phyloP scores from a whole-genome alignment of 2,329 filamentous ascomycete genomes.

The Aspergillus fumigatus region DNA sequence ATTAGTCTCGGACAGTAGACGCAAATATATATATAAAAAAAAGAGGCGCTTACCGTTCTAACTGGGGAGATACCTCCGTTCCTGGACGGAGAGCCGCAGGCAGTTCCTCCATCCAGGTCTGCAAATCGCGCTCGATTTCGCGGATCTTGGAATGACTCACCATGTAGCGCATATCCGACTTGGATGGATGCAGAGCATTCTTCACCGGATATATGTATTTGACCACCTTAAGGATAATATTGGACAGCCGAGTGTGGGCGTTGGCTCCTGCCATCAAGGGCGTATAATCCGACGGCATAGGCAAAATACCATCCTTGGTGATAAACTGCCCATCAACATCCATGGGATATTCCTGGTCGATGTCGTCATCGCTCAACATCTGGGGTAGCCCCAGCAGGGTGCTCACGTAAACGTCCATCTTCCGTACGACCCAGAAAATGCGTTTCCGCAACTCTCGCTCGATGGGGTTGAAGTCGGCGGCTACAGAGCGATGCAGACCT shows the following conservation, averaged over 20 bases:
- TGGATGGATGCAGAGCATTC: conserved; percentile 38
- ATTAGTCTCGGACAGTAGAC: neutral
- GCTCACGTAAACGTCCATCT: conserved; percentile 49
- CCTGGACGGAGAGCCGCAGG: conserved; percentile 76
- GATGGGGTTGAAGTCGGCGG: conserved; percentile 65
- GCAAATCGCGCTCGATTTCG: conserved; percentile 60
- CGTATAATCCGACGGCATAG: conserved; percentile 52
- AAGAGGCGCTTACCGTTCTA: conserved; percentile 62
- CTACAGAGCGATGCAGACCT: conserved; percentile 69
- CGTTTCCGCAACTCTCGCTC: conserved; percentile 69
- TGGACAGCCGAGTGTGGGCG: conserved; percentile 55
- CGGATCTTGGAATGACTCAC: conserved; percentile 61
- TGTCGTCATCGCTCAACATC: conserved; percentile 48
- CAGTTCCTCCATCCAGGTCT: conserved; percentile 61
- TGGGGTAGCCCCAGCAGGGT: conserved; percentile 46
- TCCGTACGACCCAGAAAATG: conserved; percentile 50
- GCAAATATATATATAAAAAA: conserved; percentile 6
- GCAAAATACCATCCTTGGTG: conserved; percentile 41
- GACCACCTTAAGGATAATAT: conserved; percentile 58
- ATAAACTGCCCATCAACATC: conserved; percentile 47
- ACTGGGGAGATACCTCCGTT: conserved; percentile 67
- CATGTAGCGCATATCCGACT: conserved; percentile 53
- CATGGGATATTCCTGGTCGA: conserved; percentile 46
- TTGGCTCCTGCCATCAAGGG: conserved; percentile 58
- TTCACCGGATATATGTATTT: conserved; percentile 62